phyloP scores from a whole-genome alignment of 305 asterid genomes.

The Solanum hybrid region DNA sequence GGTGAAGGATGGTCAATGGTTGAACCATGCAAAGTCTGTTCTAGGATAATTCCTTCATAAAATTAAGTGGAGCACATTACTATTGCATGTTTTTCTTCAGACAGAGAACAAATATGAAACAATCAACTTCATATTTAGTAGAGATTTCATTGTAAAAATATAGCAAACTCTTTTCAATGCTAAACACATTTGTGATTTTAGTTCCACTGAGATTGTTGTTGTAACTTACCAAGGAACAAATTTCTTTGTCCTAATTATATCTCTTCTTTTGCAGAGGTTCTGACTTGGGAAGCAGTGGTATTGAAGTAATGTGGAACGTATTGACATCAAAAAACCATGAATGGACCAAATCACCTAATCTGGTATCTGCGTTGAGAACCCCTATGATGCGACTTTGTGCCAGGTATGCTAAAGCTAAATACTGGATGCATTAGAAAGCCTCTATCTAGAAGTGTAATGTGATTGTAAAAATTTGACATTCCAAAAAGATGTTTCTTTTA shows the following conservation, averaged over 20 bases:
- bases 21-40: neutral
- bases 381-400: slow-evolving; percentile 85
- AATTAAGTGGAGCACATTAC: neutral
- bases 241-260: neutral
- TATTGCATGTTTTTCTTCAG: neutral
- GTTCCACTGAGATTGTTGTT: neutral
- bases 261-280: slow-evolving; percentile 34
- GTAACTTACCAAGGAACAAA: neutral
- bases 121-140: neutral
- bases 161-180: neutral
- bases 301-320: slow-evolving; percentile 54
- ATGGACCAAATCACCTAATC: slow-evolving; percentile 53
- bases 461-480: neutral
- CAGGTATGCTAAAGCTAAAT: slow-evolving; percentile 34
- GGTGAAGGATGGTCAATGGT: neutral
- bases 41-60: neutral
- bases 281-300: slow-evolving; percentile 41
- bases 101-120: neutral
- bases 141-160: neutral
- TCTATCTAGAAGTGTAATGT: neutral
- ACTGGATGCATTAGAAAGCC: neutral
- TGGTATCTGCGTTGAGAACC: slow-evolving; percentile 38
- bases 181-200: neutral
- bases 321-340: slow-evolving; percentile 43
- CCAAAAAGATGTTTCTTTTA: neutral